phyloP scores from a whole-genome alignment of 164 flowering plant genomes.

The Chloranthus sessilifolius region DNA sequence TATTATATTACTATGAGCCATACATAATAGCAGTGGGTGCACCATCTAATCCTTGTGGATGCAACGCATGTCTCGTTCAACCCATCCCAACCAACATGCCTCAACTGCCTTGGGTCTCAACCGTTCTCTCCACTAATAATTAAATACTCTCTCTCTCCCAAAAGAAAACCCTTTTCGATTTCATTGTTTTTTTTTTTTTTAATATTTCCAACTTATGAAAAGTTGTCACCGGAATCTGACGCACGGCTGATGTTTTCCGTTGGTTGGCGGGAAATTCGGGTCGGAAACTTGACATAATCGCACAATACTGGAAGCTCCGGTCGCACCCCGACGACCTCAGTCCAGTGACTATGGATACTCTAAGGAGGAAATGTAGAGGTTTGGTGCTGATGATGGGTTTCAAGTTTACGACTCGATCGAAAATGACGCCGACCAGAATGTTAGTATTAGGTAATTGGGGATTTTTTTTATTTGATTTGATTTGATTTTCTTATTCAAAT shows the following conservation, averaged over 20 bases:
- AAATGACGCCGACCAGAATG: slow-evolving; percentile 73
- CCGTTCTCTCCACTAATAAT: slow-evolving; percentile 79
- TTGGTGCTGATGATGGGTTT: slow-evolving; percentile 64
- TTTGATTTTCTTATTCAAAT: too few species aligned
- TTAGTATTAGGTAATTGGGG: slow-evolving; percentile 48
- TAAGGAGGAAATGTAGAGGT: slow-evolving; percentile 45
- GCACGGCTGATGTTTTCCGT: slow-evolving; percentile 63
- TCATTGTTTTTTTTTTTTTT: too few species aligned
- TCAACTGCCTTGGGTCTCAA: slow-evolving; percentile 59
- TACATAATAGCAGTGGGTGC: too few species aligned
- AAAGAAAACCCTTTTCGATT: not conserved
- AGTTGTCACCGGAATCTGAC: not conserved
- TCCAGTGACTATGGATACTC: slow-evolving; percentile 96
- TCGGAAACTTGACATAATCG: slow-evolving; percentile 57
- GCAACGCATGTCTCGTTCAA: slow-evolving; percentile 93
- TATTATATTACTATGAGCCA: too few species aligned
- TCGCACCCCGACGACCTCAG: slow-evolving; percentile 54
- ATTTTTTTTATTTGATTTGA: too few species aligned
- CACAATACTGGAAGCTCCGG: slow-evolving; percentile 84
- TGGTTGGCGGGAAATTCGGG: slow-evolving; percentile 89
- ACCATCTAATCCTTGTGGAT: too few species aligned
- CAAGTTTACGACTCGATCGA: slow-evolving; percentile 53
- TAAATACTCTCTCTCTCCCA: slow-evolving; percentile 6
- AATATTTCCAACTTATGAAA: not conserved
- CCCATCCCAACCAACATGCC: slow-evolving; percentile 93